A percentile compares a stretch with the other conserved stretches of the same genome.
These are phyloP conservation scores for Boletus edulis DNA, from an alignment of 768 basidiomycete species.

Conservation along the genomic window DNA sequence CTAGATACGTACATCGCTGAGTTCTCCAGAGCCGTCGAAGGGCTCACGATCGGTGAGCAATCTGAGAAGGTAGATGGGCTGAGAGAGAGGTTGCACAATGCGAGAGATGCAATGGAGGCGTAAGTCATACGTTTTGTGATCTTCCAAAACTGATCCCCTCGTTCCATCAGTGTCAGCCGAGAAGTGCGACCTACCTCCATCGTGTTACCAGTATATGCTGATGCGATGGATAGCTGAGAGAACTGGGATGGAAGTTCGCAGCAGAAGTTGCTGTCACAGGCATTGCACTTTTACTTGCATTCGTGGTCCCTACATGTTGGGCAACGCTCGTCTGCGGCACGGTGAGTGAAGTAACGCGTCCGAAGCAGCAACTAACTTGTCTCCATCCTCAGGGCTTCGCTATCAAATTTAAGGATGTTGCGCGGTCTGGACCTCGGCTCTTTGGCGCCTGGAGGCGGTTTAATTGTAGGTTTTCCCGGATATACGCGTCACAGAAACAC, in stretches of 20 bases:
- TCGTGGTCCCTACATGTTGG: conserved; percentile 11
- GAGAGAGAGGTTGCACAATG: background rate
- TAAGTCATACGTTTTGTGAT: background rate
- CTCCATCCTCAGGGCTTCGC: background rate
- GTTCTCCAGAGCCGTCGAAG: conserved; percentile 13
- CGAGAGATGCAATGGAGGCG: conserved; percentile 14
- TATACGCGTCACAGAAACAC: background rate
- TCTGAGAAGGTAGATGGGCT: conserved; percentile 5
- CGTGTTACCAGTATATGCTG: background rate
- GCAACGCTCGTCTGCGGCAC: background rate
- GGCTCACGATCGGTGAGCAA: conserved; percentile 2
- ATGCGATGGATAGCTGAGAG: conserved; percentile 13
- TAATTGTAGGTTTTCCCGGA: conserved; percentile 4
- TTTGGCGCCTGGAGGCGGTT: conserved; percentile 1
- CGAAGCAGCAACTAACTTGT: background rate
- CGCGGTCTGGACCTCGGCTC: conserved; percentile 2
- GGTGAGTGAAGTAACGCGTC: background rate
- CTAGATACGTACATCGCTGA: conserved; percentile 14
- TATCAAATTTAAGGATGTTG: conserved; percentile 1
- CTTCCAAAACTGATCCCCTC: background rate
- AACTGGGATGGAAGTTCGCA: conserved; percentile 16
- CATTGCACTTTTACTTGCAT: conserved; percentile 14
- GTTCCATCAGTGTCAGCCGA: conserved; percentile 10
- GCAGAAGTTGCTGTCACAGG: conserved; percentile 12
- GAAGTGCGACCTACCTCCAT: conserved; percentile 5